These are phyloP conservation scores for Colletotrichum karsti DNA, from an alignment of 2,329 filamentous ascomycete genomes.

Conservation along the genomic window DNA sequence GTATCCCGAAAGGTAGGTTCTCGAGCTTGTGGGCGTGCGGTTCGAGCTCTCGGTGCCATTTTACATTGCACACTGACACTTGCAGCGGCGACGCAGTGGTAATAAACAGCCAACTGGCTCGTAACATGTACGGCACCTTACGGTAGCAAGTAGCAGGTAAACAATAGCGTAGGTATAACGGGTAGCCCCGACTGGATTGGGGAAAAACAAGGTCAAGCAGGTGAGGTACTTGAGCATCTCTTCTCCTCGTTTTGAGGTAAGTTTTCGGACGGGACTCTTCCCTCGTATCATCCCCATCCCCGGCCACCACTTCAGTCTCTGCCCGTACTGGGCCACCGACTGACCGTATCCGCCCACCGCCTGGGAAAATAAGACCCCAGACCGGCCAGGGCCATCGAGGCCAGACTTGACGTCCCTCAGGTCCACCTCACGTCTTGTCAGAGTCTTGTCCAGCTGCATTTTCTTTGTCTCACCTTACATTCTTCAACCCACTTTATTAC, in stretches of 20 bases:
- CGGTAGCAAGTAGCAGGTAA: not conserved
- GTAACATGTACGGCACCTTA: too few relatives aligned
- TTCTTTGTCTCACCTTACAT: slow-evolving; percentile 23
- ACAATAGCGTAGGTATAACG: not conserved
- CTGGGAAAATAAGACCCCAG: not conserved
- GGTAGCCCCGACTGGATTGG: not conserved
- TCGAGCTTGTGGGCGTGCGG: slow-evolving; percentile 6
- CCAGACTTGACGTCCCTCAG: not conserved
- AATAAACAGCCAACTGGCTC: too few relatives aligned
- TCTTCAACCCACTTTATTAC: slow-evolving; percentile 18
- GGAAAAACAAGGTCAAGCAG: not conserved
- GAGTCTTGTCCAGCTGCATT: slow-evolving; percentile 1
- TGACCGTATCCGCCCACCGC: not conserved
- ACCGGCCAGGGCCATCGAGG: slow-evolving; percentile 7
- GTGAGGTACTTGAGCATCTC: not conserved
- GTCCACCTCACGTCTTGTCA: not conserved
- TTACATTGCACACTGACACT: not conserved
- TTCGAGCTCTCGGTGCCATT: slow-evolving; percentile 2
- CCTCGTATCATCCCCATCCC: slow-evolving; percentile 15
- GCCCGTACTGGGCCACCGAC: too few relatives aligned
- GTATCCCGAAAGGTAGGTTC: too few relatives aligned
- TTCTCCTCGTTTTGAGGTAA: slow-evolving; percentile 3
- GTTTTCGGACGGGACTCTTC: slow-evolving; percentile 8
- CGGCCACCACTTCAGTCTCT: too few relatives aligned
- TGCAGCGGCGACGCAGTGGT: not conserved